Evolutionary conservation across 352 stramenopile genomes (phyloP).

Genomic region (Phytophthora cryptogea): DNA sequence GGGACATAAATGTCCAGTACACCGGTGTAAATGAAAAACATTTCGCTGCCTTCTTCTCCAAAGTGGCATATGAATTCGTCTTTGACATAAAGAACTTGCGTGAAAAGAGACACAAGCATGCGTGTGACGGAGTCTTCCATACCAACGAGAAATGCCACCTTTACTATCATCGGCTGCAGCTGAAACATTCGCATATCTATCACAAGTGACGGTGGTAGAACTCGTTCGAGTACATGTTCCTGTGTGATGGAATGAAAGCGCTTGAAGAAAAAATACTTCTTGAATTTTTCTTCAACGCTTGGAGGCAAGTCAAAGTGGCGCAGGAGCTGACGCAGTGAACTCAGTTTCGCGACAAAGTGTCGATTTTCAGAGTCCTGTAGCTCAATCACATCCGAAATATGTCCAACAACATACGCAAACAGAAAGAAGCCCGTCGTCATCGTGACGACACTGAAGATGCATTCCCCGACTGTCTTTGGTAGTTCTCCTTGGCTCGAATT

Average conservation of each 20-base stretch:
- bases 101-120: slow-evolving; percentile 64
- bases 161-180: slow-evolving; percentile 68
- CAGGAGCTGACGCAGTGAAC: slow-evolving; percentile 53
- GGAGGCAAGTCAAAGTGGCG: slow-evolving; percentile 53
- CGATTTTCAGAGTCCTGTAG: slow-evolving; percentile 62
- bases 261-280: slow-evolving; percentile 73
- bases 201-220: slow-evolving; percentile 57
- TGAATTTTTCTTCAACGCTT: slow-evolving; percentile 56
- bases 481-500: slow-evolving; percentile 58
- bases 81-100: slow-evolving; percentile 57
- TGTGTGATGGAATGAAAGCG: slow-evolving; percentile 73
- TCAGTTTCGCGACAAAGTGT: slow-evolving; percentile 62
- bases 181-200: slow-evolving; percentile 72
- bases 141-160: slow-evolving; percentile 64
- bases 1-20: slow-evolving; percentile 62
- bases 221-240: slow-evolving; percentile 58
- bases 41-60: slow-evolving; percentile 61
- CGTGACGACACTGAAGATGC: slow-evolving; percentile 56
- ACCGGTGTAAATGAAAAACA: slow-evolving; percentile 74
- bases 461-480: slow-evolving; percentile 51
- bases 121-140: slow-evolving; percentile 59
- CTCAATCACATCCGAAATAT: slow-evolving; percentile 63
- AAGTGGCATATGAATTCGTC: slow-evolving; percentile 65
- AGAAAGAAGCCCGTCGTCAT: slow-evolving; percentile 70
- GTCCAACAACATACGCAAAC: slow-evolving; percentile 64